Evolutionary conservation across 1,284 basidiomycete genomes (phyloP).

Genomic region (Apiotrichum sp.): DNA sequence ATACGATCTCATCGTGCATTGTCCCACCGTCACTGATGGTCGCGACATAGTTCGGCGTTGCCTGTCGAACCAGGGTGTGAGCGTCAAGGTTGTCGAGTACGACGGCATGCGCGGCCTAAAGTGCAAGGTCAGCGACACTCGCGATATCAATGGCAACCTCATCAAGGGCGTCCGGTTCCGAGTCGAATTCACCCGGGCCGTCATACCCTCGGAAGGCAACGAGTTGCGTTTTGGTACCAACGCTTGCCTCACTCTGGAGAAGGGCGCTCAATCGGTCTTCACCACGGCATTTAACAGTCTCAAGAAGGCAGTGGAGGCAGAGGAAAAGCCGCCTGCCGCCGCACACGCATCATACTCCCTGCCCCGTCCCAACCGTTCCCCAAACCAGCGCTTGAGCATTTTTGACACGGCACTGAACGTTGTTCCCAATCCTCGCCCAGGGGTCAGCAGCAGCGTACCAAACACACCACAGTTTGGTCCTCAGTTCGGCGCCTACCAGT

Average conservation of each 20-base stretch:
- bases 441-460: slow-evolving; percentile 15
- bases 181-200: slow-evolving; percentile 39
- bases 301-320: slow-evolving; percentile 8
- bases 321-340: neutral
- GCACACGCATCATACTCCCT: slow-evolving; percentile 6
- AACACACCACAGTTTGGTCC: slow-evolving; percentile 9
- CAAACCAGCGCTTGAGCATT: slow-evolving; percentile 3
- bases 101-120: slow-evolving; percentile 38
- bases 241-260: slow-evolving; percentile 42
- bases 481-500: neutral
- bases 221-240: slow-evolving; percentile 32
- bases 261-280: slow-evolving; percentile 46
- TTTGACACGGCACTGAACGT: slow-evolving; percentile 7
- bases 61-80: slow-evolving; percentile 30
- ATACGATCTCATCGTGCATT: slow-evolving; percentile 47
- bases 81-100: slow-evolving; percentile 34
- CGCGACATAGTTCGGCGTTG: slow-evolving; percentile 28
- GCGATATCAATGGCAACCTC: slow-evolving; percentile 22
- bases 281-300: slow-evolving; percentile 25
- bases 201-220: slow-evolving; percentile 20
- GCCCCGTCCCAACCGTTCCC: neutral
- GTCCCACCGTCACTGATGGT: slow-evolving; percentile 37
- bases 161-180: slow-evolving; percentile 43
- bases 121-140: slow-evolving; percentile 34
- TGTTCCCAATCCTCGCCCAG: slow-evolving; percentile 15